Percentiles rank a stretch among this genome's conserved stretches.
Evolutionary conservation across 2,329 filamentous ascomycete species (phyloP).

Genomic region (Teratosphaeria epicoccoides): DNA sequence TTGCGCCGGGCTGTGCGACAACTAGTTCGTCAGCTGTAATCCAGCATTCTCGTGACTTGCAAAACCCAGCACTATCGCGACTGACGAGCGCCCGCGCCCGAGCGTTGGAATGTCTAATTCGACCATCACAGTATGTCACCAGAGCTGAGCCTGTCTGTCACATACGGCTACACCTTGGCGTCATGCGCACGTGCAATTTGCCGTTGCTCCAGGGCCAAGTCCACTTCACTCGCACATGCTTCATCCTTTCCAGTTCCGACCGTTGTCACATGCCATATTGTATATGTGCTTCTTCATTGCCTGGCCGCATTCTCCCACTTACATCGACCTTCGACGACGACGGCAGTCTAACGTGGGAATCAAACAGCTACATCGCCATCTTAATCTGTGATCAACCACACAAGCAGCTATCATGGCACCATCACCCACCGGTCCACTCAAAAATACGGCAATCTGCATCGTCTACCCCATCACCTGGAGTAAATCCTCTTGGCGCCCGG

Average conservation of each 20-base stretch:
- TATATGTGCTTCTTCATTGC: neutral
- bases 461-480: slow-evolving; percentile 5
- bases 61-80: no score
- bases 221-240: neutral
- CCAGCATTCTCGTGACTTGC: neutral
- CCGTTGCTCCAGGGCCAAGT: no score
- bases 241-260: no score
- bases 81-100: no score
- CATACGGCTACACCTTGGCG: neutral
- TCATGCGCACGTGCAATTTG: no score
- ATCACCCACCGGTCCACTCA: slow-evolving; percentile 1
- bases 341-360: no score
- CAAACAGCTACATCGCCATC: no score
- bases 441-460: slow-evolving; percentile 6
- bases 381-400: no score
- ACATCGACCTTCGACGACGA: no score
- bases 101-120: no score
- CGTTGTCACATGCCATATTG: neutral
- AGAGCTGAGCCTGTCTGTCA: neutral
- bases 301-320: no score
- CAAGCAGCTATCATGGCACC: neutral
- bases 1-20: neutral
- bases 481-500: slow-evolving; percentile 8
- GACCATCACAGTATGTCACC: neutral
- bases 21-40: neutral